phyloP scores from a whole-genome alignment of 2,329 filamentous ascomycete species.

The Talaromyces funiculosus region DNA sequence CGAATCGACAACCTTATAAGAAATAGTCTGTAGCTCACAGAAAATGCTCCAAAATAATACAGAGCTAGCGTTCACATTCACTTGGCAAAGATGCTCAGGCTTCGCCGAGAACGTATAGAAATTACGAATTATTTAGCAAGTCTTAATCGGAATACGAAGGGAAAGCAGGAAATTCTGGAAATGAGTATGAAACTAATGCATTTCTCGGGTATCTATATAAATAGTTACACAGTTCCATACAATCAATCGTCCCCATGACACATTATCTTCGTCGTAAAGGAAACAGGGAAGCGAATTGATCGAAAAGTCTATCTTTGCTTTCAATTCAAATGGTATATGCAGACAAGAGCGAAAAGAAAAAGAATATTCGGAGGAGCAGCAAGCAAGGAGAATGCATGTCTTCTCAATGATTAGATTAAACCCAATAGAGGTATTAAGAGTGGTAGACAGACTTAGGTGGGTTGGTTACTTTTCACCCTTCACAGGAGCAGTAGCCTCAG shows the following conservation, averaged over 20 bases:
- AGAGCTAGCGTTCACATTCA: no score
- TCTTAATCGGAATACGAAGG: no score
- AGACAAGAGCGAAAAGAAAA: background rate
- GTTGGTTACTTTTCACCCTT: background rate
- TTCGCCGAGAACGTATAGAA: no score
- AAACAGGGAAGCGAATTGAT: background rate
- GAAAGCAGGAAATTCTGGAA: no score
- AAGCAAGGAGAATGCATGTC: background rate
- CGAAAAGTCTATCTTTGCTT: background rate
- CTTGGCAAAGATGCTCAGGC: no score
- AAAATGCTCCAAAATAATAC: no score
- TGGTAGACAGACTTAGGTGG: background rate
- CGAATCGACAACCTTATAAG: no score
- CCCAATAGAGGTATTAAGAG: background rate
- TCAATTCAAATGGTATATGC: background rate
- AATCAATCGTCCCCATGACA: background rate
- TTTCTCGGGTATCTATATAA: constrained; percentile 1
- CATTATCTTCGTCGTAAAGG: background rate
- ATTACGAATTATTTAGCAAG: no score
- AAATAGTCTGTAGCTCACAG: no score
- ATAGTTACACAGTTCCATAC: background rate
- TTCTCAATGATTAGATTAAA: background rate
- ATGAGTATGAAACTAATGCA: background rate
- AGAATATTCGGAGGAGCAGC: background rate
- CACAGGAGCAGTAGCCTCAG: background rate